Evolutionary conservation across 2,329 filamentous ascomycete genomes (phyloP), one percentile per base, ranked within the genome.

Genomic region (Claviceps quebecensis): DNA sequence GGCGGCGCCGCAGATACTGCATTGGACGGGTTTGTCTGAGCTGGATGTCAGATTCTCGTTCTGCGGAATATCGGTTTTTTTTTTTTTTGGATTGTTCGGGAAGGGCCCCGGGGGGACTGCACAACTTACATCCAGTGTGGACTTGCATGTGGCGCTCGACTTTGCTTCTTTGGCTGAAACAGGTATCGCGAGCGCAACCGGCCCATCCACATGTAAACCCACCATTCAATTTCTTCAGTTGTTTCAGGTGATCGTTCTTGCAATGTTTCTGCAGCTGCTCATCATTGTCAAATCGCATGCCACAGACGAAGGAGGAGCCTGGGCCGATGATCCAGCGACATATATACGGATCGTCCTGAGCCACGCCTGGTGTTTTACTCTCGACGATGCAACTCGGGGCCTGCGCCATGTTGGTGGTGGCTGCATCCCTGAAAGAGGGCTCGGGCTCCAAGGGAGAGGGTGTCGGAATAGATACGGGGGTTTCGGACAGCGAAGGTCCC

Each of bases 91-190:
- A 34, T 34, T 34, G 29, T 34, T 34, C 4, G 13, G 7, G 19
- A 11, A n/a, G 29, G 14, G 14, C 7, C 9, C 26, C 9, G 29
- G n/a, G 6, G 6, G 19, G 22, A 37, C n/a, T 23, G 26, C 14
- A 22, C 43, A 22, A 39, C 78, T 69, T 66, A 81, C 78, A 77
- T 49, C 78, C 78, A 16, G 80, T 83, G 60, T 84, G 81, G 2
- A 76, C 79, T 57, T 82, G 78, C 63, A 83, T 73, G 58, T 84
- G 81, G 45, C 81, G 70, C 56, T 82, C 79, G 17, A 84, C 69
- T 60, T 84, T 84, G 61, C 77, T 80, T 58, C 77, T 72, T 58
- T 81, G 78, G 2, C 70, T 71, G 55, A 83, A 83, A 16, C 73
- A 72, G 4, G 69, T 69, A 38, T 72, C 66, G 38, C 79, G 74